Evolutionary conservation across 768 basidiomycete species (phyloP).

Genomic region (Suillus brevipes): DNA sequence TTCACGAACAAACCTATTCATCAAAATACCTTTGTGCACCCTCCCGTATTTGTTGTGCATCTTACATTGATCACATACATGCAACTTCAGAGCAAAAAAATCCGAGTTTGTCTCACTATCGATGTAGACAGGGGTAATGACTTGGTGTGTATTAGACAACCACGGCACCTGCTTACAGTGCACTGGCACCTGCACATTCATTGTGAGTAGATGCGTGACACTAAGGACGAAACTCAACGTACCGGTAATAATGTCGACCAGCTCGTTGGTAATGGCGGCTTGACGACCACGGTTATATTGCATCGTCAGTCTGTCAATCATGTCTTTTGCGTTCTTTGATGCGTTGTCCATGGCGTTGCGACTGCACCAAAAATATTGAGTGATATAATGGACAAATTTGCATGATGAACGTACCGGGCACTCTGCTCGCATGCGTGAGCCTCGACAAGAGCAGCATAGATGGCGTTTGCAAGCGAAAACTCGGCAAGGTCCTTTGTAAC

Average conservation of each 20-base stretch:
- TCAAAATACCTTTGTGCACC: neutral
- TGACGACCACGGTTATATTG: conserved; percentile 99
- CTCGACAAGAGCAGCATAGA: conserved; percentile 93
- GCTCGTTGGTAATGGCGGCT: conserved; percentile 95
- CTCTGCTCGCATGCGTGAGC: conserved; percentile 95
- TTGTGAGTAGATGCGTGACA: neutral
- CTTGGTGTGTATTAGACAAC: conserved; percentile 17
- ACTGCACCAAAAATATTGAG: conserved; percentile 31
- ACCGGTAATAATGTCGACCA: conserved; percentile 93
- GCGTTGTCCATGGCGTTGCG: conserved; percentile 99
- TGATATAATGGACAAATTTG: conserved; percentile 3
- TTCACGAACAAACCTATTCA: neutral
- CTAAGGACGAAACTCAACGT: conserved; percentile 23
- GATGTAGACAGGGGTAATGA: conserved; percentile 10
- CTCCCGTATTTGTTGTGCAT: neutral
- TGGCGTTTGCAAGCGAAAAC: conserved; percentile 94
- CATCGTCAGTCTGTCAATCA: conserved; percentile 87
- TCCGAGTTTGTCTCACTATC: conserved; percentile 22
- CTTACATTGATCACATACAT: neutral
- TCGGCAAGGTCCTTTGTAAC: conserved; percentile 90
- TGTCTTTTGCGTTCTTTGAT: conserved; percentile 96
- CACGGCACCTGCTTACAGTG: conserved; percentile 35
- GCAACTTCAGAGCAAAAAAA: conserved; percentile 13
- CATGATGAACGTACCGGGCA: conserved; percentile 59
- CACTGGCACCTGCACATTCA: conserved; percentile 45